Base-by-base conservation (phyloP, 1,139 yeast species). In the Pichia cactophila region DNA sequence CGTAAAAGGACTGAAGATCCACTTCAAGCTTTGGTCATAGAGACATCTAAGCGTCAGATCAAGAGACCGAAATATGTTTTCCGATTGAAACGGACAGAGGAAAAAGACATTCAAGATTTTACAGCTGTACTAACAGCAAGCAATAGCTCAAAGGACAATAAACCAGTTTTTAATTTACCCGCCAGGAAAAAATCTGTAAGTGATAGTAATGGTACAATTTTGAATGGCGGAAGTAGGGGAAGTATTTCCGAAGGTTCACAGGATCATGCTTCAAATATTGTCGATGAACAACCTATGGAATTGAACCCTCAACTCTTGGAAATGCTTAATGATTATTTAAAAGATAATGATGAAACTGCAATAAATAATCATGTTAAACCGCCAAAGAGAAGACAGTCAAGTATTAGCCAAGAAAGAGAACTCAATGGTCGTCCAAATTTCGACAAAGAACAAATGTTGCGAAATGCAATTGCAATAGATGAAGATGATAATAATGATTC, bases 1-100 rank as follows among this genome's bases (percentile, higher is more conserved):
- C 75, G 97, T 55, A 83, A 85, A 62, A 74, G 96, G 53, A 82
- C 81, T 49, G 94, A 87, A 60, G 96, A 86, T 56, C 95, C 96
- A 1, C 73, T 90, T 26, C 88, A 86, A 58, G 95, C 96, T 0
- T 72, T 90, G 56, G 53, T 63, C 10, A 47, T 62, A 42, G 65
- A 62, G 26, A 52, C 56, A 9, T 51, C 53, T 7, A 52, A 52
- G 28, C 50, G 56, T 16, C 51, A 49, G 16, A 46, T 53, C 35
- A 57, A 56, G 45, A 74, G 75, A 48, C 57, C 65, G 51, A 51
- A 65, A 54, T 58, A 63, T 66, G 74, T 81, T 42, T 85, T 82
- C 68, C 78, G 75, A 54, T 69, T 85, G 26, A 78, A 85, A 1
- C 70, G 86, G 54, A 84, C 94, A 0, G 87, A 84, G 52, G 73